Evolutionary conservation across 1,139 yeast genomes (phyloP).

Genomic region (Arxiozyma slooffiae): DNA sequence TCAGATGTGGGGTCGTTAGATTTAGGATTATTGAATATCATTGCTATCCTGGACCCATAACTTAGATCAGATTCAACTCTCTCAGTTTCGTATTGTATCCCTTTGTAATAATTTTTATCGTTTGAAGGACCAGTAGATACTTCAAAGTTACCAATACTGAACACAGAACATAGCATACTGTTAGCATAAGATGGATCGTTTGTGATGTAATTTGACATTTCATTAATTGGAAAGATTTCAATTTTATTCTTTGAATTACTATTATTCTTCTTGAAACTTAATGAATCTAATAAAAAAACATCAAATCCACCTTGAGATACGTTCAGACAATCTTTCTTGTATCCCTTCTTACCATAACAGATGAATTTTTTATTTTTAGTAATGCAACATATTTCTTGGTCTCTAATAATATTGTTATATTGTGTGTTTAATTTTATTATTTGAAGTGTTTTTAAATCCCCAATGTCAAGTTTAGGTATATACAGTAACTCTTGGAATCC

Average conservation of each 20-base stretch:
- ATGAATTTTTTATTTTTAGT: conserved; percentile 15
- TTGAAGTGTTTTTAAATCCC: background rate
- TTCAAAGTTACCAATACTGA: background rate
- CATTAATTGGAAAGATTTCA: background rate
- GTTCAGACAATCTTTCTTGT: conserved; percentile 4
- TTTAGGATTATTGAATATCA: background rate
- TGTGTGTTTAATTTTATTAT: conserved; percentile 8
- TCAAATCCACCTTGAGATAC: conserved; percentile 15
- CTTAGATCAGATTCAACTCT: background rate
- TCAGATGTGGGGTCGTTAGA: background rate
- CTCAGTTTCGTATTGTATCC: background rate
- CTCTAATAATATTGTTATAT: conserved; percentile 15
- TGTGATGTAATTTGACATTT: background rate
- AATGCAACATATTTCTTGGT: conserved; percentile 15
- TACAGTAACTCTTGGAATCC: background rate
- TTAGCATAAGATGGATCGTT: background rate
- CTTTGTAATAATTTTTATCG: background rate
- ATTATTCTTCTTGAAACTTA: background rate
- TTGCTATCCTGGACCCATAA: background rate
- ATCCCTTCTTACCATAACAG: conserved; percentile 18
- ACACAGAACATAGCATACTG: background rate
- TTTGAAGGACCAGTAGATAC: background rate
- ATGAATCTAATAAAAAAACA: conserved; percentile 9
- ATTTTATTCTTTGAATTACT: background rate
- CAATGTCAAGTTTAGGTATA: background rate